These are phyloP conservation scores for Chrysosphaeria jannelii DNA, from an alignment of 2,329 filamentous ascomycete species.

Conservation along the genomic window DNA sequence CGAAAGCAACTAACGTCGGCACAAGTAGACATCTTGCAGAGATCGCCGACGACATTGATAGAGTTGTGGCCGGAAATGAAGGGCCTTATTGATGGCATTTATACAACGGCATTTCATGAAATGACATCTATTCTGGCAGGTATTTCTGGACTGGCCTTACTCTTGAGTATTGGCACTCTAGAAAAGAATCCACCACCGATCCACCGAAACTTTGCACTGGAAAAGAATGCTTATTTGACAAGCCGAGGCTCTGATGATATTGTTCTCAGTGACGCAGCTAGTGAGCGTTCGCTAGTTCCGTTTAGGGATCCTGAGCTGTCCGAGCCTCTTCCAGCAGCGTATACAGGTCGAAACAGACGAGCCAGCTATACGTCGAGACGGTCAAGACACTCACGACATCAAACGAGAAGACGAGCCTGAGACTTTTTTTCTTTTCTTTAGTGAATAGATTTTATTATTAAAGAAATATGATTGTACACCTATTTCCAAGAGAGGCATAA, in stretches of 20 bases:
- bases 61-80: conserved; percentile 4
- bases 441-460: too few relatives aligned
- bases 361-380: too few relatives aligned
- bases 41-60: conserved; percentile 5
- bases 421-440: too few relatives aligned
- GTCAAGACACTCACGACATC: too few relatives aligned
- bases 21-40: conserved; percentile 5
- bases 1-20: conserved; percentile 1
- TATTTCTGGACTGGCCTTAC: conserved; percentile 3
- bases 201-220: conserved; percentile 3
- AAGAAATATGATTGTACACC: too few relatives aligned
- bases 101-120: conserved; percentile 4
- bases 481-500: too few relatives aligned
- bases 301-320: too few relatives aligned
- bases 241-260: conserved; percentile 2
- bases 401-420: too few relatives aligned
- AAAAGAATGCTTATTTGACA: conserved; percentile 2
- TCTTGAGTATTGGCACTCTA: conserved; percentile 5
- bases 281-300: conserved; percentile 3
- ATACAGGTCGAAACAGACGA: too few relatives aligned
- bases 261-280: conserved; percentile 3
- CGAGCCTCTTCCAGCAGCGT: background rate
- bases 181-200: conserved; percentile 5
- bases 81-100: conserved; percentile 3
- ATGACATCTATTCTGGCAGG: conserved; percentile 4